Evolutionary conservation across 78 protist species (phyloP).

Genomic region (Dictyostelium firmibasis): DNA sequence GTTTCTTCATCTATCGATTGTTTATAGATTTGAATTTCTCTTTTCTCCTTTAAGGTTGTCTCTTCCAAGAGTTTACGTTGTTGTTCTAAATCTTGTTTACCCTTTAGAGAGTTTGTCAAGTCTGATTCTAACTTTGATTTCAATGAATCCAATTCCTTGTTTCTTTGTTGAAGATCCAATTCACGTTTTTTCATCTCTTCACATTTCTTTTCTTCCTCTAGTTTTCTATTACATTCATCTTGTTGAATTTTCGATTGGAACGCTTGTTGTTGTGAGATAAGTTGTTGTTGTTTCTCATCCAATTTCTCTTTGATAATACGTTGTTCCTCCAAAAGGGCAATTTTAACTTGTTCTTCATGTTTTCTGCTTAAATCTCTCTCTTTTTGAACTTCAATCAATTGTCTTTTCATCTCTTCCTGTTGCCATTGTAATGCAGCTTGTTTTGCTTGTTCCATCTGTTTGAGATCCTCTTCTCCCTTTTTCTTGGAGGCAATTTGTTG

Average conservation of each 20-base stretch:
- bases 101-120: not conserved
- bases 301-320: not conserved
- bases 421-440: constrained; percentile 20
- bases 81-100: not conserved
- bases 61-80: not conserved
- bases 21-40: not conserved
- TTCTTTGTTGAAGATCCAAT: not conserved
- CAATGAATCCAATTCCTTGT: constrained; percentile 3
- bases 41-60: not conserved
- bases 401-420: constrained; percentile 65
- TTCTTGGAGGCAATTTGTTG: not conserved
- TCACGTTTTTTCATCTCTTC: not conserved
- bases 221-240: not conserved
- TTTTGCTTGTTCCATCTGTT: constrained; percentile 13
- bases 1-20: not conserved
- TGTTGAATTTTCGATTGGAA: constrained; percentile 8
- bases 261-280: constrained; percentile 15
- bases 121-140: not conserved
- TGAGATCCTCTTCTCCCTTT: not conserved
- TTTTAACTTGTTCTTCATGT: constrained; percentile 37
- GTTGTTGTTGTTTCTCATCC: not conserved
- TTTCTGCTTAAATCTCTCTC: constrained; percentile 46
- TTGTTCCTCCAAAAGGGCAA: constrained; percentile 32
- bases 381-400: constrained; percentile 42
- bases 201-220: not conserved